phyloP scores from a whole-genome alignment of 169 alveolate species.

The Plasmodium blacklocki region DNA sequence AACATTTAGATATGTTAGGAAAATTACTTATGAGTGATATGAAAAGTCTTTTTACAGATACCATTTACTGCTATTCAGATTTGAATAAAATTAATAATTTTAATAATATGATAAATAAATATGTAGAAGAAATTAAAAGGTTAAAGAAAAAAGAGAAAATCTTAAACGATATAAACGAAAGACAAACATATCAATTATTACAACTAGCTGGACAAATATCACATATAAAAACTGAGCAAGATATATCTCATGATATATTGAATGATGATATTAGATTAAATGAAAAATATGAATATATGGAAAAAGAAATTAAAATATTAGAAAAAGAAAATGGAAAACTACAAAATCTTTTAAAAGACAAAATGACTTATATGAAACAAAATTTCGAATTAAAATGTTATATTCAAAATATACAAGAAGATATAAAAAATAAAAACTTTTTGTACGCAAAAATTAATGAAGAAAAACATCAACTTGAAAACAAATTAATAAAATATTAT shows the following conservation, averaged over 20 bases:
- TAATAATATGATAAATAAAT: neutral
- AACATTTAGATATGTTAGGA: neutral
- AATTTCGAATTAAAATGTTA: slow-evolving; percentile 38
- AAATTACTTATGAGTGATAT: neutral
- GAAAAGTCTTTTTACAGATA: neutral
- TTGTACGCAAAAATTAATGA: neutral
- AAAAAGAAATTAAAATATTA: slow-evolving; percentile 12
- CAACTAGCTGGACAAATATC: slow-evolving; percentile 18
- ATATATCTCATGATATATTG: neutral
- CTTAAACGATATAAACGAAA: slow-evolving; percentile 37
- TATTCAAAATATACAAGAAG: slow-evolving; percentile 4
- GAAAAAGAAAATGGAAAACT: slow-evolving; percentile 19
- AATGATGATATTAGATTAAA: slow-evolving; percentile 1
- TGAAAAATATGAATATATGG: slow-evolving; percentile 17
- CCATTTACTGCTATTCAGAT: slow-evolving; percentile 2
- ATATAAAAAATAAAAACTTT: neutral
- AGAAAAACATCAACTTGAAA: slow-evolving; percentile 5
- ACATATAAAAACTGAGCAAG: slow-evolving; percentile 15
- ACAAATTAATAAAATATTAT: slow-evolving; percentile 10
- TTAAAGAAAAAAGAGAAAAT: slow-evolving; percentile 34
- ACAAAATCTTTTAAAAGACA: slow-evolving; percentile 9
- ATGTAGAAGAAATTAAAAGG: slow-evolving; percentile 10
- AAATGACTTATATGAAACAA: slow-evolving; percentile 13
- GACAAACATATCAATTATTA: slow-evolving; percentile 44
- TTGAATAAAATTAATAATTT: neutral